Conservation (phyloP, 2,329 filamentous ascomycete genomes). For the Elsinoe australis region DNA sequence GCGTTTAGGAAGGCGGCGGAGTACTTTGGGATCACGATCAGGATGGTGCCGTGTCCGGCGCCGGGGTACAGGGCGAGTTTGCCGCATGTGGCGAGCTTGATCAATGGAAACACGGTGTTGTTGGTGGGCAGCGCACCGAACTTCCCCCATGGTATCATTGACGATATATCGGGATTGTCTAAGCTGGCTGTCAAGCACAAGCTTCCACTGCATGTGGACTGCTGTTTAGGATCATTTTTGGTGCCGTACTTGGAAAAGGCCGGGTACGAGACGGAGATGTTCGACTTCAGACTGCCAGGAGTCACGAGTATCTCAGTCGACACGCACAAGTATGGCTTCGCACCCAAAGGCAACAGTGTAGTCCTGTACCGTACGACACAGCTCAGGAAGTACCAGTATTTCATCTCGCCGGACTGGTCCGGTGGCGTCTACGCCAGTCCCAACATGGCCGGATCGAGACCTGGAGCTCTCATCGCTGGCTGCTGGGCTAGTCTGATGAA, state of each 20-base stretch:
- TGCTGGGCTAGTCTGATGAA: slow-evolving; percentile 92
- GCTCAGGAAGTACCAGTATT: slow-evolving; percentile 88
- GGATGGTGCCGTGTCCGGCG: slow-evolving; percentile 78
- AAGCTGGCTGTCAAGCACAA: slow-evolving; percentile 71
- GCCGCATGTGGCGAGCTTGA: slow-evolving; percentile 66
- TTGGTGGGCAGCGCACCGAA: slow-evolving; percentile 94
- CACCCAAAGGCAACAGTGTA: slow-evolving; percentile 93
- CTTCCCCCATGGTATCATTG: slow-evolving; percentile 96
- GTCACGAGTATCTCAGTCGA: slow-evolving; percentile 95
- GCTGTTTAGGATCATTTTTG: slow-evolving; percentile 92
- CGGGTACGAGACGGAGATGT: slow-evolving; percentile 81
- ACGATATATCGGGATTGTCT: slow-evolving; percentile 82
- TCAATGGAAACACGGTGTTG: slow-evolving; percentile 90
- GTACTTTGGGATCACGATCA: slow-evolving; percentile 95
- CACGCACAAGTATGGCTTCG: slow-evolving; percentile 98
- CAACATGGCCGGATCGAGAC: slow-evolving; percentile 81
- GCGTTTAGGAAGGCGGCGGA: slow-evolving; percentile 91
- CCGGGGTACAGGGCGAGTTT: slow-evolving; percentile 80
- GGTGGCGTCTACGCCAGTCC: slow-evolving; percentile 95
- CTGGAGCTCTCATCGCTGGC: slow-evolving; percentile 87
- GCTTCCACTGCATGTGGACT: slow-evolving; percentile 90
- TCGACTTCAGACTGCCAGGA: slow-evolving; percentile 89
- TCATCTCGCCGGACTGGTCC: slow-evolving; percentile 88
- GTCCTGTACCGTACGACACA: slow-evolving; percentile 76
- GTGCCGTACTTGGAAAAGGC: slow-evolving; percentile 85